Evolutionary conservation across 129 eudicot species (phyloP), one percentile per base, ranked within the genome.

Genomic region (Glebionis coronaria): DNA sequence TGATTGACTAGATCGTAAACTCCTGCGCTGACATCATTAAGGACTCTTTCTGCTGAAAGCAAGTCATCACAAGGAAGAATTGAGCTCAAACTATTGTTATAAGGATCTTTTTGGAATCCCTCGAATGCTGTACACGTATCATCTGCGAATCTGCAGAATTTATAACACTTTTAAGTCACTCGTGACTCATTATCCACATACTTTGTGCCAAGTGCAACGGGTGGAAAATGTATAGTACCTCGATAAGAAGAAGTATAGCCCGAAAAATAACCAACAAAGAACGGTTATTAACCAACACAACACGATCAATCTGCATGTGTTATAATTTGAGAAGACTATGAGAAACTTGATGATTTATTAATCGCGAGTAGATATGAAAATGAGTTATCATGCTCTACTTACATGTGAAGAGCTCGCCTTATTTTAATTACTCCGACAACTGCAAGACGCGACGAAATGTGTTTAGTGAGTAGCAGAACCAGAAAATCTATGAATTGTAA

Each of bases 51-150:
- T 15, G 96, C 90, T 16, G 98, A 85, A 69, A 83, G 87, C 76
- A 91, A 65, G 14, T 91, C 76, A 13, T 88, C 85, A 56, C 98
- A 91, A 13, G 98, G 98, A 59, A 91, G 89, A 70, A 91, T 85
- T 66, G 91, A 83, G 76, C 96, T 88, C 82, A 91, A 76, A 79
- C 96, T 91, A 68, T 89, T 91, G 81, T 88, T 85, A 70, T 91
- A 88, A 16, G 98, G 98, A 82, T 88, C 69, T 68, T 70, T 76
- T 71, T 78, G 87, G 78, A 91, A 91, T 31, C 87, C 80, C 31
- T 85, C 81, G 3, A 91, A 77, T 13, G 96, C 96, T 4, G 87
- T 85, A 73, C 98, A 91, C 4, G 98, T 83, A 74, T 91, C 98
- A 9, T 82, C 84, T 14, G 90, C 86, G 68, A 91, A 87, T 65